phyloP scores from a whole-genome alignment of 352 stramenopile species.

The Pythium chondricola region DNA sequence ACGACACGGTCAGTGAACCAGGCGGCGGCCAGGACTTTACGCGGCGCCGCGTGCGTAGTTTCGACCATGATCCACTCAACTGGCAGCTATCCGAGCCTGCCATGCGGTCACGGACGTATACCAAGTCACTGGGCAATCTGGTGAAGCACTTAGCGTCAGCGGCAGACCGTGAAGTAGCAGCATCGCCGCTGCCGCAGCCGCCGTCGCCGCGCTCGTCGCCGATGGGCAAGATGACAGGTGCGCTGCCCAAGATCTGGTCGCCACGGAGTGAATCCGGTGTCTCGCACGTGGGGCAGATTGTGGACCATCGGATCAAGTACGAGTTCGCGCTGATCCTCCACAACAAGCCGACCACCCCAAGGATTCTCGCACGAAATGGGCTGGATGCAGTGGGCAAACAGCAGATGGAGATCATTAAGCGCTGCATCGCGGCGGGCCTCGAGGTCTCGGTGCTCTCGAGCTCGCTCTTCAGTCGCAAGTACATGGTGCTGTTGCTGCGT shows the following conservation, averaged over 20 bases:
- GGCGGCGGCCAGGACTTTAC: constrained; percentile 18
- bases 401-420: constrained; percentile 68
- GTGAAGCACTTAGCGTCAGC: constrained; percentile 69
- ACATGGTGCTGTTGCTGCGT: constrained; percentile 65
- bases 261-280: constrained; percentile 44
- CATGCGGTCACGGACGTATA: constrained; percentile 59
- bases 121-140: constrained; percentile 70
- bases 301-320: constrained; percentile 73
- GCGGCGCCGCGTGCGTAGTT: constrained; percentile 17
- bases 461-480: constrained; percentile 77
- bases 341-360: constrained; percentile 74
- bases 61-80: constrained; percentile 11
- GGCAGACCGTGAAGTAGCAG: constrained; percentile 14
- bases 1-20: constrained; percentile 13
- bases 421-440: constrained; percentile 66
- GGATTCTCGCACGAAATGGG: constrained; percentile 66
- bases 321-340: constrained; percentile 81
- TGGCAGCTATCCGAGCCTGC: constrained; percentile 21
- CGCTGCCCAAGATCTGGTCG: constrained; percentile 63
- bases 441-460: constrained; percentile 77
- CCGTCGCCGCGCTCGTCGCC: constrained; percentile 37
- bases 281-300: constrained; percentile 17
- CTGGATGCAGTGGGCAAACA: constrained; percentile 66
- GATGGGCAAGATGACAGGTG: constrained; percentile 32
- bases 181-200: constrained; percentile 5